Percentiles rank a stretch among this genome's conserved stretches.
phyloP scores from a whole-genome alignment of 1,284 basidiomycete species.

The Prillingera fragicola region DNA sequence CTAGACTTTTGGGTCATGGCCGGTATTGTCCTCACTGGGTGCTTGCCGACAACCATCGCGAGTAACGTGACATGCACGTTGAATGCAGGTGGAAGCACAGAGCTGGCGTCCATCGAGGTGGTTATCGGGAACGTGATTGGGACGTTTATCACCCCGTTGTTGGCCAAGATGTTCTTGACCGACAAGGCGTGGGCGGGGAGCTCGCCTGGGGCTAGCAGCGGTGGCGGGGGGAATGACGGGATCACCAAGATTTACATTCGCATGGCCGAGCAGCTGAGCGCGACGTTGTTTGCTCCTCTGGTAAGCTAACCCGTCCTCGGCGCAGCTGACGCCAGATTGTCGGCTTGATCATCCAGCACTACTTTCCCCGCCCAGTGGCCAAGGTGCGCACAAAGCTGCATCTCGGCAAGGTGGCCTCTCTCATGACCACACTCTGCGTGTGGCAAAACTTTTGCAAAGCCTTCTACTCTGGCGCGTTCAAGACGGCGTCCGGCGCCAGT shows the following conservation, averaged over 20 bases:
- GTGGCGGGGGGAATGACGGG: too few species aligned
- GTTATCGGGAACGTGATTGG: constrained; percentile 34
- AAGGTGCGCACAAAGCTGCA: neutral
- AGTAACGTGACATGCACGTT: constrained; percentile 43
- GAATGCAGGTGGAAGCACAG: constrained; percentile 33
- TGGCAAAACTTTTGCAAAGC: constrained; percentile 34
- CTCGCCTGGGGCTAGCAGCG: neutral
- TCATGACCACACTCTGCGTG: constrained; percentile 8
- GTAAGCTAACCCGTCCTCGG: neutral
- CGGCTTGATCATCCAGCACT: constrained; percentile 4
- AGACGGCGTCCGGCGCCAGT: constrained; percentile 26
- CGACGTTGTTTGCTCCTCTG: constrained; percentile 6
- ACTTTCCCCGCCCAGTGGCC: constrained; percentile 5
- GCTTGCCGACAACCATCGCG: constrained; percentile 27
- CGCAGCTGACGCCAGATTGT: constrained; percentile 5
- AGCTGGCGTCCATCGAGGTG: constrained; percentile 30
- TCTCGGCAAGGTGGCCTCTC: constrained; percentile 6
- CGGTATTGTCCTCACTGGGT: constrained; percentile 25
- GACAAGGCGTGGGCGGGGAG: neutral
- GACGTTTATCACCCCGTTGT: constrained; percentile 24
- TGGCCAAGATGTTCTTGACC: constrained; percentile 7
- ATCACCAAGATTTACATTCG: constrained; percentile 8
- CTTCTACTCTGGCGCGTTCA: constrained; percentile 35
- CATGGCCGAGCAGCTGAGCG: constrained; percentile 12
- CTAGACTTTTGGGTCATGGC: constrained; percentile 14